Conservation (phyloP, 2,329 filamentous ascomycete species). For the Botryotinia narcissicola region DNA sequence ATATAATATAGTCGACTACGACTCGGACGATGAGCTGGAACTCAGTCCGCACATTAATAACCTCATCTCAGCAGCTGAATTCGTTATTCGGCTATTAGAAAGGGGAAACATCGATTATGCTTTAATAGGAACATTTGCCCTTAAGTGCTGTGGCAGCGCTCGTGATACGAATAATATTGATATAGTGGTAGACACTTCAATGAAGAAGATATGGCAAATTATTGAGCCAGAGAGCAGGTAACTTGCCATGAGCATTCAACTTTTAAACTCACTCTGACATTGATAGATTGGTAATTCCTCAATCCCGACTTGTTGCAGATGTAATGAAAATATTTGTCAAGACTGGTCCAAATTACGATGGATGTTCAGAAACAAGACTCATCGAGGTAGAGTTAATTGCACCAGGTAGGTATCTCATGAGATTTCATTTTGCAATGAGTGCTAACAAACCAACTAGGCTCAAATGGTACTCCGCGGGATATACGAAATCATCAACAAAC, state of each 20-base stretch:
- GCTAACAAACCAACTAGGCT: neutral
- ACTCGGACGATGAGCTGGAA: slow-evolving; percentile 14
- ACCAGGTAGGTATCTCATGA: neutral
- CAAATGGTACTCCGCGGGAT: slow-evolving; percentile 12
- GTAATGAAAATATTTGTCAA: slow-evolving; percentile 17
- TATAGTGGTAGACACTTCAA: slow-evolving; percentile 13
- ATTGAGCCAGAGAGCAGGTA: slow-evolving; percentile 10
- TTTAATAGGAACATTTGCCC: slow-evolving; percentile 17
- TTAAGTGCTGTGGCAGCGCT: slow-evolving; percentile 3
- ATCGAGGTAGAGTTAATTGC: slow-evolving; percentile 10
- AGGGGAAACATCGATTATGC: slow-evolving; percentile 3
- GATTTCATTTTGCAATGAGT: neutral
- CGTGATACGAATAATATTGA: slow-evolving; percentile 13
- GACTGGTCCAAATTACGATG: slow-evolving; percentile 6
- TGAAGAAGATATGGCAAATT: slow-evolving; percentile 15
- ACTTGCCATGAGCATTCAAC: neutral
- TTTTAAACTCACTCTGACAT: neutral
- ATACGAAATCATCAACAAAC: slow-evolving; percentile 17
- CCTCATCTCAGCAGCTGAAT: slow-evolving; percentile 9
- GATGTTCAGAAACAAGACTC: slow-evolving; percentile 5
- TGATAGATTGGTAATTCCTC: slow-evolving; percentile 13
- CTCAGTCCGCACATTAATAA: neutral
- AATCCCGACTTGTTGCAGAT: slow-evolving; percentile 1
- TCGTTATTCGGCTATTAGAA: slow-evolving; percentile 4
- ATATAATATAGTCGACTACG: slow-evolving; percentile 12